Conservation (phyloP, 202 grass and related monocot genomes). For the Eragrostis tef region DNA sequence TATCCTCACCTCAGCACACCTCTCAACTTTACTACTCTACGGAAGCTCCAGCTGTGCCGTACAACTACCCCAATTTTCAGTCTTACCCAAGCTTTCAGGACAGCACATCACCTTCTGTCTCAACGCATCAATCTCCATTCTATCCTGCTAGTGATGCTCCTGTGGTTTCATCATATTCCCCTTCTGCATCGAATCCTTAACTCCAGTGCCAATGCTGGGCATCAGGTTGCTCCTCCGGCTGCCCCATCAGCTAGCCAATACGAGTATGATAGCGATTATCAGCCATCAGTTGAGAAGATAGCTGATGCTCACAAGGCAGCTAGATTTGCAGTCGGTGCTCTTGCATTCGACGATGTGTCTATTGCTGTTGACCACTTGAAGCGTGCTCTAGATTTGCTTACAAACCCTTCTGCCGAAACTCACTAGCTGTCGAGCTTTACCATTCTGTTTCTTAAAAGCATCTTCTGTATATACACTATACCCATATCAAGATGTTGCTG, state of each 20-base stretch:
- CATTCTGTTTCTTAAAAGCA: background rate
- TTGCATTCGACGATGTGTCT: constrained; percentile 87
- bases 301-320: constrained; percentile 91
- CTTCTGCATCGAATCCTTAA: constrained; percentile 33
- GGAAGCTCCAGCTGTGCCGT: constrained; percentile 60
- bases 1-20: constrained; percentile 66
- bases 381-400: constrained; percentile 80
- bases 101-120: constrained; percentile 61
- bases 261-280: constrained; percentile 80
- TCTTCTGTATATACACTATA: constrained; percentile 53
- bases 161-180: constrained; percentile 45
- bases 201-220: constrained; percentile 27
- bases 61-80: constrained; percentile 90
- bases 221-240: constrained; percentile 42
- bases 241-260: constrained; percentile 64
- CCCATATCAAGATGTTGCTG: constrained; percentile 32
- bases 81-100: constrained; percentile 93
- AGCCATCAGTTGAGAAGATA: constrained; percentile 82
- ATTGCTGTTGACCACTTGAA: constrained; percentile 84
- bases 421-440: constrained; percentile 44
- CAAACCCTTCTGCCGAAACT: constrained; percentile 82
- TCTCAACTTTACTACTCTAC: constrained; percentile 67
- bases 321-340: constrained; percentile 91
- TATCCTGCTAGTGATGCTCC: constrained; percentile 54
- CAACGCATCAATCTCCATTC: constrained; percentile 63